phyloP scores from a whole-genome alignment of 2,329 filamentous ascomycete genomes.

The Aspergillus clavatus region DNA sequence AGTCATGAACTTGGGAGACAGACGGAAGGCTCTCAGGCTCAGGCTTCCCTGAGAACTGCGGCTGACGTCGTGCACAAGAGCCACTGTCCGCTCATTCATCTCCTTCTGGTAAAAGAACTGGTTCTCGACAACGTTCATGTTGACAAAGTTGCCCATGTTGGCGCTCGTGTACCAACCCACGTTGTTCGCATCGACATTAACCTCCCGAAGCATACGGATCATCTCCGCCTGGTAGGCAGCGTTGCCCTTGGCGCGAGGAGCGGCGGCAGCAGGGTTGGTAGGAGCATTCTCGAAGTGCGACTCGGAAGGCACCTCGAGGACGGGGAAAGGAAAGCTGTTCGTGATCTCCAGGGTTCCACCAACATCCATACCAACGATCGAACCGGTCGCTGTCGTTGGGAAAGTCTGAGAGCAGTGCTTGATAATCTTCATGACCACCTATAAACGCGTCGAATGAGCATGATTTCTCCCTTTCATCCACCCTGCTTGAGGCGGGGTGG shows the following conservation, averaged over 20 bases:
- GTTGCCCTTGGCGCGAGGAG: slow-evolving; percentile 88
- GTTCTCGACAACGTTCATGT: slow-evolving; percentile 93
- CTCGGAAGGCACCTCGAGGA: slow-evolving; percentile 67
- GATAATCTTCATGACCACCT: slow-evolving; percentile 97
- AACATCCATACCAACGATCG: slow-evolving; percentile 88
- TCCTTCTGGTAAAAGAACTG: slow-evolving; percentile 96
- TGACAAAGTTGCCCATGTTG: slow-evolving; percentile 98
- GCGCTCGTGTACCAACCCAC: slow-evolving; percentile 98
- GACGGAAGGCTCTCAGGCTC: slow-evolving; percentile 83
- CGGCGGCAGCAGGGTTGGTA: slow-evolving; percentile 73
- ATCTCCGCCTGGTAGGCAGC: slow-evolving; percentile 88
- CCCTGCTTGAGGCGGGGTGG: slow-evolving; percentile 23
- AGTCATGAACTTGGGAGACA: slow-evolving; percentile 81
- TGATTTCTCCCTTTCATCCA: slow-evolving; percentile 11
- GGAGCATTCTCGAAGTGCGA: slow-evolving; percentile 65
- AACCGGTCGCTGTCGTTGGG: slow-evolving; percentile 83
- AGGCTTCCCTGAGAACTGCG: slow-evolving; percentile 87
- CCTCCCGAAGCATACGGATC: slow-evolving; percentile 93
- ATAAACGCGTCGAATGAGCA: slow-evolving; percentile 23
- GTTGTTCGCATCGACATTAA: slow-evolving; percentile 97
- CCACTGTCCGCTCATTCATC: slow-evolving; percentile 76
- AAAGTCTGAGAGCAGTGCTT: slow-evolving; percentile 88
- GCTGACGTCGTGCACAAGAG: slow-evolving; percentile 91
- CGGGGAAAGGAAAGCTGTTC: slow-evolving; percentile 91
- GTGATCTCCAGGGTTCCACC: slow-evolving; percentile 80